phyloP scores from a whole-genome alignment of 306 rosid genomes.

The Cucurbita moschata region DNA sequence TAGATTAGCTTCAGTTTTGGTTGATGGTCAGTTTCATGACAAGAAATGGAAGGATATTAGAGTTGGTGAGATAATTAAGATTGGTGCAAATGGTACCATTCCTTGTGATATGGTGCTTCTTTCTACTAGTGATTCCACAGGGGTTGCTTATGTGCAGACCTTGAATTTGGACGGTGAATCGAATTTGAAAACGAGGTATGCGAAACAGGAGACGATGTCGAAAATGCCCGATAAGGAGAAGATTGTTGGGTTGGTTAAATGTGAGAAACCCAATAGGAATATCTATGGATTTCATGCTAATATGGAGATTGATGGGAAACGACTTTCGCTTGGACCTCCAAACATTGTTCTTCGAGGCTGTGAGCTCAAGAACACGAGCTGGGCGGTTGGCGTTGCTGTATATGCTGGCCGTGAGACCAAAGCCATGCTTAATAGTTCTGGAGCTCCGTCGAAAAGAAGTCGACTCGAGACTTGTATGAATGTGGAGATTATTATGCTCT shows the following conservation, averaged over 20 bases:
- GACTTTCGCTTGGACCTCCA: constrained; percentile 80
- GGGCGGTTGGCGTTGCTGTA: constrained; percentile 79
- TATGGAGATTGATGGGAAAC: constrained; percentile 67
- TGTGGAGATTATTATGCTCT: constrained; percentile 66
- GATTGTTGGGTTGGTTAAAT: constrained; percentile 50
- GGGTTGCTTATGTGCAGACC: constrained; percentile 91
- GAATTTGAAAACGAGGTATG: constrained; percentile 84
- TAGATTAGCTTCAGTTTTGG: constrained; percentile 56
- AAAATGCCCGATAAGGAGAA: constrained; percentile 45
- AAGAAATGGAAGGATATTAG: constrained; percentile 62
- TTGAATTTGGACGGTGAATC: constrained; percentile 91
- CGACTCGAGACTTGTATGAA: constrained; percentile 88
- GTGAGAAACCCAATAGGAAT: constrained; percentile 90
- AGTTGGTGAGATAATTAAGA: constrained; percentile 73
- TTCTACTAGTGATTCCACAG: constrained; percentile 83
- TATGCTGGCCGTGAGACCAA: constrained; percentile 89
- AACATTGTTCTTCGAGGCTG: constrained; percentile 84
- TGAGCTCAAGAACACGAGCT: constrained; percentile 70
- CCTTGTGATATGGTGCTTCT: constrained; percentile 94
- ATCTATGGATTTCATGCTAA: constrained; percentile 80
- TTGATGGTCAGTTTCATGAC: constrained; percentile 29
- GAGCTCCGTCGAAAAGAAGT: constrained; percentile 95
- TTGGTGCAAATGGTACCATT: constrained; percentile 45
- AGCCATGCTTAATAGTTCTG: constrained; percentile 84
- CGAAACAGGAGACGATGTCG: constrained; percentile 78